Evolutionary conservation across 2,329 filamentous ascomycete species (phyloP), one percentile per base, ranked within the genome.

Genomic region (Ophiostoma sp.): DNA sequence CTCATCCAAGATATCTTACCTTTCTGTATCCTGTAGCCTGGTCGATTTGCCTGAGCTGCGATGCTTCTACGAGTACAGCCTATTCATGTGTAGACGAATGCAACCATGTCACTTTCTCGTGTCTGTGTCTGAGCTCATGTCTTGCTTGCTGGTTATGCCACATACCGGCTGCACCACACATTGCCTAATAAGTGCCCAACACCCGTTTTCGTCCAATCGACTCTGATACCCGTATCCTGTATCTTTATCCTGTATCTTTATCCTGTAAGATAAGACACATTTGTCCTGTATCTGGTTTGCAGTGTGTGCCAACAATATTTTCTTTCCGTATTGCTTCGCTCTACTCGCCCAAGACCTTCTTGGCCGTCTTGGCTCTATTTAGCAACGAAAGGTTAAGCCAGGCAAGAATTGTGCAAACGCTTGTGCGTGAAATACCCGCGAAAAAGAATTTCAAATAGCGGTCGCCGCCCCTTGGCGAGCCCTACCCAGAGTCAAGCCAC

Each of bases 381-480:
- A 12, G 18, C 49, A 11, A 36, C n/a, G 27, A 55, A 52, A 55
- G 49, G 49, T 55, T 55, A 55, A 55, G 6, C 49, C 18, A 55
- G 49, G n/a, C 11, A 55, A 55, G 49, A 55, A 27, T 55, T 55
- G n/a, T 27, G 8, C n/a, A 2, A 55, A 55, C 49, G n/a, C 49
- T 27, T 55, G 49, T 55, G 12, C 49, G 18, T 9, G 7, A 18
- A 27, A 55, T 27, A 9, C 27, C 11, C 49, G 18, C n/a, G 7
- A 18, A 27, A 55, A 9, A 9, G 5, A 55, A 47, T 9, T 12
- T 55, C 8, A 55, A 55, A 55, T 36, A 7, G 18, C 14, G 27
- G 49, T 55, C 49, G n/a, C n/a, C 49, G 49, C n/a, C 49, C 47
- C 47, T 55, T 55, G n/a, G 49, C 49, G 49, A 55, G n/a, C n/a